Evolutionary conservation across 805 yeast genomes (phyloP).

Genomic region (Tetrapisispora phaffii): DNA sequence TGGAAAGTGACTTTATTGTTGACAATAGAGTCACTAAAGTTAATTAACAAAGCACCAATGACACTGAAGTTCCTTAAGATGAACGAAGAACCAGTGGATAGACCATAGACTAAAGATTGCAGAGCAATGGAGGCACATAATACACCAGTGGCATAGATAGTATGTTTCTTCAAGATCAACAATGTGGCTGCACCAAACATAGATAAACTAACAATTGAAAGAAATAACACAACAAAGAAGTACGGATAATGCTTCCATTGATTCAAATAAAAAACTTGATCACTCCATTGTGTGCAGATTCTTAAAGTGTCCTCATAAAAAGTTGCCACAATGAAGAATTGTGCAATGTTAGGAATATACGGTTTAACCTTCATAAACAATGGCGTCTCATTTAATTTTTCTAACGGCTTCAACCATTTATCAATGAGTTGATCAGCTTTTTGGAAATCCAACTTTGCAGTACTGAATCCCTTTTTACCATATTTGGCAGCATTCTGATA

Average conservation of each 20-base stretch:
- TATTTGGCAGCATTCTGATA: not conserved
- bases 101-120: constrained; percentile 85
- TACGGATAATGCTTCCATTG: constrained; percentile 71
- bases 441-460: not conserved
- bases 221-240: constrained; percentile 64
- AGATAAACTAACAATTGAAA: constrained; percentile 49
- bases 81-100: constrained; percentile 70
- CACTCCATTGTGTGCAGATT: constrained; percentile 79
- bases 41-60: constrained; percentile 84
- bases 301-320: constrained; percentile 84
- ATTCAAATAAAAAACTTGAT: constrained; percentile 77
- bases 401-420: constrained; percentile 28
- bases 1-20: constrained; percentile 52
- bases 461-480: not conserved
- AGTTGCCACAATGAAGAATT: constrained; percentile 86
- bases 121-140: constrained; percentile 60
- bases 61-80: constrained; percentile 81
- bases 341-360: constrained; percentile 77
- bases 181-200: constrained; percentile 69
- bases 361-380: constrained; percentile 45
- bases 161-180: constrained; percentile 58
- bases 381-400: constrained; percentile 43
- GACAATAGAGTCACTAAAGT: constrained; percentile 76
- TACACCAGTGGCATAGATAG: constrained; percentile 60
- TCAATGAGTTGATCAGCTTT: constrained; percentile 1